Evolutionary conservation across 1,284 basidiomycete species (phyloP).

Genomic region (Malassezia cuniculi): DNA sequence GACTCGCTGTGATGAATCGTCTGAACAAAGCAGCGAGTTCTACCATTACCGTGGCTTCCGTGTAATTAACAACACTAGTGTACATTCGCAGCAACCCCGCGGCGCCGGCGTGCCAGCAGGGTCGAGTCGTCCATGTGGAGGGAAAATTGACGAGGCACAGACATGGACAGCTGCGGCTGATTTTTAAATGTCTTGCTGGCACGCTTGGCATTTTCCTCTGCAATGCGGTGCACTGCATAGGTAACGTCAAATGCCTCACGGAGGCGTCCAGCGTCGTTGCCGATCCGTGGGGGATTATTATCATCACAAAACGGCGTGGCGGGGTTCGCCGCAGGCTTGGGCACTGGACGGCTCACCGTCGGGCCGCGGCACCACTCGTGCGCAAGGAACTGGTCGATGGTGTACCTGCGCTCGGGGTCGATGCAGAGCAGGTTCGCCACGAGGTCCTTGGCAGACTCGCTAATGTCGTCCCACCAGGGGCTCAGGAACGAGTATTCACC

Average conservation of each 20-base stretch:
- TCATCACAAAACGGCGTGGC: neutral
- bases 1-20: constrained; percentile 93
- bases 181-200: constrained; percentile 44
- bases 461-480: constrained; percentile 99
- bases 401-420: constrained; percentile 85
- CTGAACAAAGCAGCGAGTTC: constrained; percentile 70
- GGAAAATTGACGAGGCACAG: constrained; percentile 30
- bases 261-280: constrained; percentile 48
- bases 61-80: neutral
- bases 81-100: too few species aligned
- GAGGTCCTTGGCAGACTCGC: constrained; percentile 76
- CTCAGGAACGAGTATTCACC: constrained; percentile 97
- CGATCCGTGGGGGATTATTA: constrained; percentile 40
- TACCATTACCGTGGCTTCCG: constrained; percentile 3
- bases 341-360: neutral
- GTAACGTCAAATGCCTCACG: constrained; percentile 99
- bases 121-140: constrained; percentile 41
- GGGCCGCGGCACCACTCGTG: constrained; percentile 64
- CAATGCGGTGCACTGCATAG: constrained; percentile 97
- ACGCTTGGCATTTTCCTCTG: constrained; percentile 73
- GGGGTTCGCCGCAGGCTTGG: neutral
- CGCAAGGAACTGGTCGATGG: constrained; percentile 90
- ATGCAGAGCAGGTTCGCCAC: constrained; percentile 90
- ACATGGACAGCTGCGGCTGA: constrained; percentile 7
- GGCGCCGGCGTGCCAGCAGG: constrained; percentile 31